Conservation (phyloP, 1,139 yeast genomes). For the Protomyces macrosporus region DNA sequence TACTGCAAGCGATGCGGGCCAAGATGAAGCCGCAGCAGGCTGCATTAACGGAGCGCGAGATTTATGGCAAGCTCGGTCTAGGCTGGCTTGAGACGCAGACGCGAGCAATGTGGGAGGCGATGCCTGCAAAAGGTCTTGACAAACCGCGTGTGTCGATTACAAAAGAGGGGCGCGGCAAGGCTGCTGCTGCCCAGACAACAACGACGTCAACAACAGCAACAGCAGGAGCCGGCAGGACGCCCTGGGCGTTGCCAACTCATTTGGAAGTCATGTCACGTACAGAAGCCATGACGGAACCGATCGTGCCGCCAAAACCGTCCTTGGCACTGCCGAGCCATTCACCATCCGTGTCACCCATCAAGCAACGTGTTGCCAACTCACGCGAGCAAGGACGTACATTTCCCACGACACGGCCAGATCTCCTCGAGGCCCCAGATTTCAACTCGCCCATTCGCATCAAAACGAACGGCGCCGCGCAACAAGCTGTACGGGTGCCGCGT, state of each 20-base stretch:
- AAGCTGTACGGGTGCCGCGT: slow-evolving; percentile 2
- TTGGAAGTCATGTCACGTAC: slow-evolving; percentile 4
- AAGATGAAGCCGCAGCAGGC: not conserved
- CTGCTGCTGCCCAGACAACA: not conserved
- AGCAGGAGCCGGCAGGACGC: not conserved
- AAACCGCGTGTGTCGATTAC: slow-evolving; percentile 2
- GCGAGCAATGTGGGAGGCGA: slow-evolving; percentile 15
- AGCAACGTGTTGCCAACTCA: not conserved
- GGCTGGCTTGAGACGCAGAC: slow-evolving; percentile 16
- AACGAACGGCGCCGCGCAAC: not conserved
- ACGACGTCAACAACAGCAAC: not conserved
- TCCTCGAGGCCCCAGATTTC: slow-evolving; percentile 7
- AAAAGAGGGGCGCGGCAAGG: not conserved
- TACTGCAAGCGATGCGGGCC: not conserved
- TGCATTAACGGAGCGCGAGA: not conserved
- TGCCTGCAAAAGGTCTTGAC: not conserved
- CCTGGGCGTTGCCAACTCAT: slow-evolving; percentile 8
- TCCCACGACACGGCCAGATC: slow-evolving; percentile 4
- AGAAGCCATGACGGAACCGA: slow-evolving; percentile 2
- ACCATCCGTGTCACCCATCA: not conserved
- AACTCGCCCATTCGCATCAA: slow-evolving; percentile 20
- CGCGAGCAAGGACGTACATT: not conserved
- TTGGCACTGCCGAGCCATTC: slow-evolving; percentile 2
- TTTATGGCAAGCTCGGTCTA: not conserved
- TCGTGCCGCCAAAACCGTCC: slow-evolving; percentile 15